Conservation (phyloP, 352 stramenopile species). For the Globisporangium lucens region DNA sequence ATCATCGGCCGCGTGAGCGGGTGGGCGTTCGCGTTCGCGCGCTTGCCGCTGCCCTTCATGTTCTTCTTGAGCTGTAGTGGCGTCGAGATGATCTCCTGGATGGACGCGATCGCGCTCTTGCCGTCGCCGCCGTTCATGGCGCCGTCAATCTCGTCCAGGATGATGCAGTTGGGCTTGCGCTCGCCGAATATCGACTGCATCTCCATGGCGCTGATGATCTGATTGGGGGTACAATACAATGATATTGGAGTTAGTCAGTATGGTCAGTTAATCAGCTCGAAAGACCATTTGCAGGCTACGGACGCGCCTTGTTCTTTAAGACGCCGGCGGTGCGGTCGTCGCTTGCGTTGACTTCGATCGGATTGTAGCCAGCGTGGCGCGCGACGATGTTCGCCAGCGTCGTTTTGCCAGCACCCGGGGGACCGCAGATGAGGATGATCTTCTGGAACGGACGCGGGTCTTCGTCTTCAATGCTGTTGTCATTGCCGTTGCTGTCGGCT, state of each 20-base stretch:
- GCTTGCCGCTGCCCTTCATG: conserved; percentile 19
- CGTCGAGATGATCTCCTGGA: conserved; percentile 92
- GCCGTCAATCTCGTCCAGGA: conserved; percentile 98
- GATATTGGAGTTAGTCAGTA: not conserved
- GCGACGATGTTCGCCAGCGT: conserved; percentile 97
- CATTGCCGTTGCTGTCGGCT: conserved; percentile 8
- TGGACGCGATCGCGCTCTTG: conserved; percentile 82
- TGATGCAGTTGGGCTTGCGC: conserved; percentile 95
- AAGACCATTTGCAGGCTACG: not conserved
- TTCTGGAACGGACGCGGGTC: conserved; percentile 66
- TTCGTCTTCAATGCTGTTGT: conserved; percentile 9
- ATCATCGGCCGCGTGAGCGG: conserved; percentile 93
- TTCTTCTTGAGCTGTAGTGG: conserved; percentile 65
- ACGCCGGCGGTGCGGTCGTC: conserved; percentile 94
- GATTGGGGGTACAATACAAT: not conserved
- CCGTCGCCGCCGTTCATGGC: conserved; percentile 88
- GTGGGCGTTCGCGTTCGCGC: conserved; percentile 41
- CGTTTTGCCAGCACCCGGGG: conserved; percentile 94
- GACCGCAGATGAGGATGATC: conserved; percentile 95
- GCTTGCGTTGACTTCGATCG: conserved; percentile 97
- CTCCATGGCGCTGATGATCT: conserved; percentile 90
- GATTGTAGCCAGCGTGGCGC: conserved; percentile 94
- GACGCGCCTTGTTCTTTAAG: conserved; percentile 87
- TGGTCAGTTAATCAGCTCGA: not conserved
- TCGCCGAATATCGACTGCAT: conserved; percentile 88